Percentiles rank a stretch among this genome's conserved stretches.
Evolutionary conservation across 352 stramenopile species (phyloP).

Genomic region (Phytophthora pluvialis): DNA sequence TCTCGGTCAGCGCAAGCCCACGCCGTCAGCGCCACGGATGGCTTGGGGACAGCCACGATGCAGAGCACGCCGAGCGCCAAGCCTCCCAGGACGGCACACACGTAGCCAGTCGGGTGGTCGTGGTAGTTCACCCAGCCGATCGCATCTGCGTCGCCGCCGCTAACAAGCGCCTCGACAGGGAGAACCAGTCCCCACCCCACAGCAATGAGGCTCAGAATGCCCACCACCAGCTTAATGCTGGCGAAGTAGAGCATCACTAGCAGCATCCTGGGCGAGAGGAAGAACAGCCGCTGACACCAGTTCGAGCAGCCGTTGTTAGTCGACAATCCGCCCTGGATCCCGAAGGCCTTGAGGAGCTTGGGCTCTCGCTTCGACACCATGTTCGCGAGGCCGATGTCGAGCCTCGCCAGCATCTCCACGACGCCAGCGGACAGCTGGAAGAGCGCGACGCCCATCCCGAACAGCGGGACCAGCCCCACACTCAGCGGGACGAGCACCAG

Average conservation of each 20-base stretch:
- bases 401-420: conserved; percentile 21
- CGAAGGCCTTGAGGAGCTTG: conserved; percentile 27
- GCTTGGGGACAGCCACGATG: conserved; percentile 22
- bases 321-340: conserved; percentile 36
- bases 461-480: conserved; percentile 34
- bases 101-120: conserved; percentile 16
- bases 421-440: conserved; percentile 41
- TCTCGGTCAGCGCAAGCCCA: conserved; percentile 28
- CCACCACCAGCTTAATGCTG: conserved; percentile 51
- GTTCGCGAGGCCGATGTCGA: conserved; percentile 38
- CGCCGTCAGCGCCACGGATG: conserved; percentile 19
- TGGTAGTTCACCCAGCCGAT: conserved; percentile 33
- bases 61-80: conserved; percentile 21
- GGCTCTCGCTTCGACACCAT: conserved; percentile 12
- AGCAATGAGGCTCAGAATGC: conserved; percentile 39
- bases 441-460: conserved; percentile 29
- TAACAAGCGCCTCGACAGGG: conserved; percentile 43
- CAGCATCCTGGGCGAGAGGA: conserved; percentile 37
- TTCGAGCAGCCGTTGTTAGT: conserved; percentile 24
- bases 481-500: conserved; percentile 35
- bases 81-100: conserved; percentile 8
- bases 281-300: conserved; percentile 24
- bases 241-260: conserved; percentile 52
- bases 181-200: conserved; percentile 32
- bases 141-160: conserved; percentile 15